phyloP scores from a whole-genome alignment of 345 rosid genomes.

The Aquilaria malaccensis region DNA sequence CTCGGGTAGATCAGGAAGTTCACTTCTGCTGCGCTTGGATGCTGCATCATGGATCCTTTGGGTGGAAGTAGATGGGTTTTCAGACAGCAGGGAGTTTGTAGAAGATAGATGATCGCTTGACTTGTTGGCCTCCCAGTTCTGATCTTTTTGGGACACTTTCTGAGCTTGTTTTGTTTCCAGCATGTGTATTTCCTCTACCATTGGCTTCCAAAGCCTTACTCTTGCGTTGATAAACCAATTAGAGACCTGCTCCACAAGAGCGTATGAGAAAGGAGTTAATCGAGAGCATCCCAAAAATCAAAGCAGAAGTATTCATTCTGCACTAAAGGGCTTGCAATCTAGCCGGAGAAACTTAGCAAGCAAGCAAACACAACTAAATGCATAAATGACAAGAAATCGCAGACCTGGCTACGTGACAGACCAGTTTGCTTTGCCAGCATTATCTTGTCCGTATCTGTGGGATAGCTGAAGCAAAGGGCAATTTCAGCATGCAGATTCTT shows the following conservation, averaged over 20 bases:
- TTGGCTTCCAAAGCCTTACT: slow-evolving; percentile 94
- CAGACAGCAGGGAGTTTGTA: slow-evolving; percentile 19
- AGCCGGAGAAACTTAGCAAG: no score
- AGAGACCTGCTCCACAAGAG: slow-evolving; percentile 44
- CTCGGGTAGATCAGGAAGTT: slow-evolving; percentile 25
- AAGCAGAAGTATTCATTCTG: no score
- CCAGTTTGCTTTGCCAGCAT: slow-evolving; percentile 93
- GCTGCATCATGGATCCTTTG: slow-evolving; percentile 34
- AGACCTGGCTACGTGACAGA: slow-evolving; percentile 81
- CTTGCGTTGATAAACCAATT: slow-evolving; percentile 96
- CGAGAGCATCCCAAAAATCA: not conserved
- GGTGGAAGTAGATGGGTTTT: slow-evolving; percentile 28
- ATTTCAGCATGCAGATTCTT: not conserved
- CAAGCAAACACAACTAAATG: not conserved
- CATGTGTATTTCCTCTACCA: slow-evolving; percentile 91
- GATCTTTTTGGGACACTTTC: slow-evolving; percentile 38
- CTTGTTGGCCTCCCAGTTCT: slow-evolving; percentile 29
- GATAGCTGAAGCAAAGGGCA: slow-evolving; percentile 50
- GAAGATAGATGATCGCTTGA: slow-evolving; percentile 23
- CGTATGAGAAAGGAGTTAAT: not conserved
- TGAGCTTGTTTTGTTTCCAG: slow-evolving; percentile 65
- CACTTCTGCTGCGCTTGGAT: slow-evolving; percentile 41
- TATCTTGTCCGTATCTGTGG: slow-evolving; percentile 83
- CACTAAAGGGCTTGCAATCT: not conserved
- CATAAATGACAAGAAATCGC: slow-evolving; percentile 15